Conservation (phyloP, 768 basidiomycete genomes). For the Naganishia randhawae region DNA sequence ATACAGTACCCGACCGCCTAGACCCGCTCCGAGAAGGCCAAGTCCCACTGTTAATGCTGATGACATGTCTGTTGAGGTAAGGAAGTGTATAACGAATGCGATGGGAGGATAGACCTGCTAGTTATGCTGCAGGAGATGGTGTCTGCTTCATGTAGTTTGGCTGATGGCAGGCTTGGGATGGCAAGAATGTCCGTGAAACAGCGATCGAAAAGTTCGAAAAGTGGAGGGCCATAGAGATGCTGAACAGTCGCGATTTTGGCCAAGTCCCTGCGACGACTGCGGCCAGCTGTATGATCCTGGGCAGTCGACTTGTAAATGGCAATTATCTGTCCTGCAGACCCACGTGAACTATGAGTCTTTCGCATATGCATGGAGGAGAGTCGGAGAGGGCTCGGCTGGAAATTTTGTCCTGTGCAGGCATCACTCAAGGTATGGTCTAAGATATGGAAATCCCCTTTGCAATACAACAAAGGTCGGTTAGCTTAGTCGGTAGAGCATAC, state of each 20-base stretch:
- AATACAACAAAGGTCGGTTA: conserved; percentile 16
- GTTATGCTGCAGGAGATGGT: not conserved
- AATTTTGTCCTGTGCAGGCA: no score
- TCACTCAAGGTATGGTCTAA: no score
- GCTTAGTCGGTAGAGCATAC: conserved; percentile 16
- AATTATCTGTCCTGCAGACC: no score
- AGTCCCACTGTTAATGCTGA: conserved; percentile 45
- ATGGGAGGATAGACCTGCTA: not conserved
- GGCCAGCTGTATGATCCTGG: no score
- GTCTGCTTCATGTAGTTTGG: not conserved
- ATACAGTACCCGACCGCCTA: conserved; percentile 41
- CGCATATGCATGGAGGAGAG: no score
- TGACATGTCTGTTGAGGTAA: conserved; percentile 36
- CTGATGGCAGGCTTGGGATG: not conserved
- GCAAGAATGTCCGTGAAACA: not conserved
- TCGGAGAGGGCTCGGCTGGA: no score
- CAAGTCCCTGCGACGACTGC: no score
- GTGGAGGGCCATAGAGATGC: no score
- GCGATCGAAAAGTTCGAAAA: conserved; percentile 4
- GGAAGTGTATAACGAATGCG: not conserved
- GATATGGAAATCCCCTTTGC: no score
- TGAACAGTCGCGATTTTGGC: no score
- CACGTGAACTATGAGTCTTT: no score
- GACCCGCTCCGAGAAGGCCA: conserved; percentile 45
- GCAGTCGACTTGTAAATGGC: no score